A percentile compares a stretch with the other conserved stretches of the same genome.
phyloP scores from a whole-genome alignment of 164 flowering plant species.

The Cinnamomum chago region DNA sequence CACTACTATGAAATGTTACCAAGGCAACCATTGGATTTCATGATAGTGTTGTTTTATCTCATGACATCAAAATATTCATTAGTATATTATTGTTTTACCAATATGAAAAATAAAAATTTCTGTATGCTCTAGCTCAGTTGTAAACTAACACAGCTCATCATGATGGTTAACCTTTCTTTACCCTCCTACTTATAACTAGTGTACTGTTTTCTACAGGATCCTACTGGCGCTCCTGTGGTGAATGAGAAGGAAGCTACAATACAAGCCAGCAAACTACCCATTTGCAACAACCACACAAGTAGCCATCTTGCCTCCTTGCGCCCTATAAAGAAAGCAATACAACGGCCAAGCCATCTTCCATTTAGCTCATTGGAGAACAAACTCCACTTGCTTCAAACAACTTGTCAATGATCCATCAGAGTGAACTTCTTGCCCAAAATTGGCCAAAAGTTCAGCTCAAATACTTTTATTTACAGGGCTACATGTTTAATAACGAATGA shows the following conservation, averaged over 20 bases:
- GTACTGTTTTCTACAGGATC: constrained; percentile 39
- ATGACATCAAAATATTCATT: too few species aligned
- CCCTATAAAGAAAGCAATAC: constrained; percentile 32
- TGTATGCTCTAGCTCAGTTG: too few species aligned
- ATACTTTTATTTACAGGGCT: constrained; percentile 33
- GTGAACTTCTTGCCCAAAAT: constrained; percentile 38
- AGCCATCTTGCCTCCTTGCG: constrained; percentile 60
- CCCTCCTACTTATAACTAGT: too few species aligned
- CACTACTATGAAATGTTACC: too few species aligned
- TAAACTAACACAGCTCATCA: too few species aligned
- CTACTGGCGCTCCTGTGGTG: constrained; percentile 54
- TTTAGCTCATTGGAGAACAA: constrained; percentile 58
- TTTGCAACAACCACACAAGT: constrained; percentile 41
- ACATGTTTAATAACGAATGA: constrained; percentile 4
- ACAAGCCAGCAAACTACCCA: constrained; percentile 44
- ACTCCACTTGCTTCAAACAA: constrained; percentile 30
- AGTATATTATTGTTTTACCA: too few species aligned
- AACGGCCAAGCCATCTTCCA: constrained; percentile 33
- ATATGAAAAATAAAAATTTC: too few species aligned
- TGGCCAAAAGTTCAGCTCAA: constrained; percentile 31
- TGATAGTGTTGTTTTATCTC: too few species aligned
- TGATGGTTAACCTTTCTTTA: too few species aligned
- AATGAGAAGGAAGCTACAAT: constrained; percentile 54
- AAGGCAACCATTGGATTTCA: too few species aligned
- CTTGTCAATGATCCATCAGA: constrained; percentile 14